These are phyloP conservation scores for Dactylella cylindrospora DNA, from an alignment of 2,329 filamentous ascomycete genomes.

Conservation along the genomic window DNA sequence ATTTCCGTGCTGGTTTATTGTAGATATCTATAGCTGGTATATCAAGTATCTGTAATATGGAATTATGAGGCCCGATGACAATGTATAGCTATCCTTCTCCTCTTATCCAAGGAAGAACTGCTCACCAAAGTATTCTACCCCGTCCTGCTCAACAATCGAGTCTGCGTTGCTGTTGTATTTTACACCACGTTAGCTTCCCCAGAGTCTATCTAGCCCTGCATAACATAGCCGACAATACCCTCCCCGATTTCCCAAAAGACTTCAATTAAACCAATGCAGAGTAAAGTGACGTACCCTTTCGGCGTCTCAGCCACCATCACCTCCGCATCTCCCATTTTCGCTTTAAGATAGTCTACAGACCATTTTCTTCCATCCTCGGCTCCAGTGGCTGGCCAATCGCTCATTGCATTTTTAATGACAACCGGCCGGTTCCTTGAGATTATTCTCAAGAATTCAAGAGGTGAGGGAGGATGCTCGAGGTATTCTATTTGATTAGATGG, in stretches of 20 bases:
- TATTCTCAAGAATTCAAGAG: slow-evolving; percentile 77
- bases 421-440: slow-evolving; percentile 75
- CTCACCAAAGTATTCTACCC: slow-evolving; percentile 48
- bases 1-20: too few species aligned
- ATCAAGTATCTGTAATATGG: too few species aligned
- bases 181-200: neutral
- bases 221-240: slow-evolving; percentile 35
- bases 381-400: slow-evolving; percentile 62
- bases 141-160: slow-evolving; percentile 46
- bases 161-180: slow-evolving; percentile 48
- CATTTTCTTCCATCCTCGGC: slow-evolving; percentile 56
- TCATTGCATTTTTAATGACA: slow-evolving; percentile 65
- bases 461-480: slow-evolving; percentile 66
- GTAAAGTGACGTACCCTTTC: slow-evolving; percentile 58
- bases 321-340: slow-evolving; percentile 58
- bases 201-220: slow-evolving; percentile 7
- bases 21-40: too few species aligned
- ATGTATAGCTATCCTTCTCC: neutral
- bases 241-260: slow-evolving; percentile 50
- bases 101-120: neutral
- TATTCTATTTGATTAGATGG: slow-evolving; percentile 57
- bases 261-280: neutral
- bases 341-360: slow-evolving; percentile 63
- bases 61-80: too few species aligned
- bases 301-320: slow-evolving; percentile 81